Conservation (phyloP, 352 stramenopile species). For the Phytopythium sindhum region DNA sequence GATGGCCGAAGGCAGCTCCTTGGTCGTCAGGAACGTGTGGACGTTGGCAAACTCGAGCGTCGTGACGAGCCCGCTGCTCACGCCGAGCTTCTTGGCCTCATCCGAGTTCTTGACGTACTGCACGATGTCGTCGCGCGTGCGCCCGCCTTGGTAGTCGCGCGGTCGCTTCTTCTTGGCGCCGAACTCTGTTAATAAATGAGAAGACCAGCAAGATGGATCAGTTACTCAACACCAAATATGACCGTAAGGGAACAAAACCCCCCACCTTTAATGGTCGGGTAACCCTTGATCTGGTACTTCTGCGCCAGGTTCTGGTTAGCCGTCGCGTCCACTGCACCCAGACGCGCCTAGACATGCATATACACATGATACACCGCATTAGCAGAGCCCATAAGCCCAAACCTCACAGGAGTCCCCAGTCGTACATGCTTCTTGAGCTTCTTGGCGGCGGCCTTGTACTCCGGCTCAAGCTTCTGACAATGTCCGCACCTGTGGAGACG, state of each 20-base stretch:
- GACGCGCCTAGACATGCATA: conserved; percentile 39
- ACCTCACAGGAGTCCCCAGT: not conserved
- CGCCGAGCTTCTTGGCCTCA: conserved; percentile 65
- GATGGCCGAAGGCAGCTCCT: conserved; percentile 53
- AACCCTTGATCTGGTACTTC: conserved; percentile 76
- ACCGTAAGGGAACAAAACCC: not conserved
- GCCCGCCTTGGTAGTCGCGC: conserved; percentile 64
- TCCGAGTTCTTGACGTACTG: conserved; percentile 69
- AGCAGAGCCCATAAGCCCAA: not conserved
- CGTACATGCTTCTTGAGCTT: conserved; percentile 77
- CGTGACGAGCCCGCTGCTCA: conserved; percentile 40
- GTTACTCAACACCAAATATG: not conserved
- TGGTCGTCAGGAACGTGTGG: conserved; percentile 52
- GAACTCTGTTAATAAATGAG: conserved; percentile 38
- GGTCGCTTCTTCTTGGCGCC: conserved; percentile 80
- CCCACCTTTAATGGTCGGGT: conserved; percentile 75
- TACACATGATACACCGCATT: not conserved
- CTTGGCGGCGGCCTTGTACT: conserved; percentile 87
- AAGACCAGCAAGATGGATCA: not conserved
- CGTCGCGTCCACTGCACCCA: conserved; percentile 68
- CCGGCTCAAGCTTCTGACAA: conserved; percentile 87
- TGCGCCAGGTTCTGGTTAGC: conserved; percentile 58
- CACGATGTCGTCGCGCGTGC: conserved; percentile 59
- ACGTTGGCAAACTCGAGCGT: conserved; percentile 50
- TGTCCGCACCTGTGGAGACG: conserved; percentile 80